Conservation (phyloP, 768 basidiomycete species). For the Kwoniella sp. region DNA sequence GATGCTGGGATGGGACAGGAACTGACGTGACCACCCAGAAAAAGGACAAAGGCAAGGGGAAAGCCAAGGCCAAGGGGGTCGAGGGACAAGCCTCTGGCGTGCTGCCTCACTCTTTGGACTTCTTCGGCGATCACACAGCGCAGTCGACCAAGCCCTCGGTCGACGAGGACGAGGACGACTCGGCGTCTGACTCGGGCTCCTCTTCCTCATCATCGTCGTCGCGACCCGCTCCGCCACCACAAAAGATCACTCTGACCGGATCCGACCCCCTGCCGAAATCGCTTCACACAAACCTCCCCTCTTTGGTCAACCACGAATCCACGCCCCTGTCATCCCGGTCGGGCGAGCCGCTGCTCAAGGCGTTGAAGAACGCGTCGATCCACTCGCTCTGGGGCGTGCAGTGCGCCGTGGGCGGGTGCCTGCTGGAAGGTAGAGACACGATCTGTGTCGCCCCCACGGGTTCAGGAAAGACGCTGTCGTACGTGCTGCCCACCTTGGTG, state of each 20-base stretch:
- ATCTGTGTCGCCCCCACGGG: constrained; percentile 96
- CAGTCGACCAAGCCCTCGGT: constrained; percentile 50
- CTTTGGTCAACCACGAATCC: constrained; percentile 22
- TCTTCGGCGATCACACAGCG: constrained; percentile 70
- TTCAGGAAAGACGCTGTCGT: constrained; percentile 92
- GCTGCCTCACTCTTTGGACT: constrained; percentile 72
- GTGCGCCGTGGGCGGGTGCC: constrained; percentile 35
- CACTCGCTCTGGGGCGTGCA: constrained; percentile 45
- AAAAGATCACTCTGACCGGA: constrained; percentile 46
- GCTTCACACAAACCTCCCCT: constrained; percentile 34
- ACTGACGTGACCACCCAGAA: constrained; percentile 16
- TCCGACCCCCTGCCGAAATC: constrained; percentile 42
- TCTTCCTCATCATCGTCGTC: constrained; percentile 26
- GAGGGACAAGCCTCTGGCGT: background rate
- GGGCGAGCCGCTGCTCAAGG: constrained; percentile 20
- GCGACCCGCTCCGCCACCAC: constrained; percentile 33
- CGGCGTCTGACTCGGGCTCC: constrained; percentile 26
- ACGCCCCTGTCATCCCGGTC: constrained; percentile 14
- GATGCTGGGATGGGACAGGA: background rate
- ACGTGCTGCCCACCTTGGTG: constrained; percentile 74
- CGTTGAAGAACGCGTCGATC: constrained; percentile 27
- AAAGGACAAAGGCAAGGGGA: constrained; percentile 34
- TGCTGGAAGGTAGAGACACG: constrained; percentile 62
- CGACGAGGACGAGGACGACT: constrained; percentile 16
- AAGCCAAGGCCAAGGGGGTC: background rate